Evolutionary conservation across 305 asterid genomes (phyloP).

Genomic region (Euphrasia arctica): DNA sequence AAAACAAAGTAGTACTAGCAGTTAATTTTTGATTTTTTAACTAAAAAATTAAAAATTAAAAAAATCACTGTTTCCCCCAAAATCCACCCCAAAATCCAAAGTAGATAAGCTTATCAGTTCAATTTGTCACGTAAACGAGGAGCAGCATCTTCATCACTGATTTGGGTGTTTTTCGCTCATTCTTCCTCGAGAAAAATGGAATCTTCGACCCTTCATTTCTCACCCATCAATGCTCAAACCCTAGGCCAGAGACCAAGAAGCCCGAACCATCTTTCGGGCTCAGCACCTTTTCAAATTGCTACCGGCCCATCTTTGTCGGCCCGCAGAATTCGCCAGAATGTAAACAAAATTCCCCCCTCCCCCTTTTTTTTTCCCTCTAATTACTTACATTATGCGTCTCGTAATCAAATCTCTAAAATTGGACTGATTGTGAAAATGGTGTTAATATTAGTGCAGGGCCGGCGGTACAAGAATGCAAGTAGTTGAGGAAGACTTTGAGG

Average conservation of each 20-base stretch:
- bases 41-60: too few species aligned
- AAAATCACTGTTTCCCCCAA: too few species aligned
- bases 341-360: slow-evolving; percentile 11
- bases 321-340: slow-evolving; percentile 37
- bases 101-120: too few species aligned
- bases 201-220: slow-evolving; percentile 29
- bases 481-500: slow-evolving; percentile 74
- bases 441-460: slow-evolving; percentile 35
- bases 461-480: slow-evolving; percentile 58
- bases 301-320: slow-evolving; percentile 29
- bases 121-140: too few species aligned
- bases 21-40: too few species aligned
- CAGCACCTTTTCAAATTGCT: slow-evolving; percentile 28
- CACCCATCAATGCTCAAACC: slow-evolving; percentile 39
- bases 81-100: too few species aligned
- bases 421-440: slow-evolving; percentile 22
- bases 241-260: slow-evolving; percentile 32
- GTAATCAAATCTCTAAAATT: slow-evolving; percentile 19
- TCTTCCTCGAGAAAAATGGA: too few species aligned
- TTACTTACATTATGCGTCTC: neutral
- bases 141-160: too few species aligned
- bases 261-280: slow-evolving; percentile 30
- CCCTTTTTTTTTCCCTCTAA: neutral
- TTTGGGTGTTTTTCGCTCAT: too few species aligned
- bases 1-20: too few species aligned